phyloP scores from a whole-genome alignment of 2,329 filamentous ascomycete species.

The Phialemoniopsis sp. region DNA sequence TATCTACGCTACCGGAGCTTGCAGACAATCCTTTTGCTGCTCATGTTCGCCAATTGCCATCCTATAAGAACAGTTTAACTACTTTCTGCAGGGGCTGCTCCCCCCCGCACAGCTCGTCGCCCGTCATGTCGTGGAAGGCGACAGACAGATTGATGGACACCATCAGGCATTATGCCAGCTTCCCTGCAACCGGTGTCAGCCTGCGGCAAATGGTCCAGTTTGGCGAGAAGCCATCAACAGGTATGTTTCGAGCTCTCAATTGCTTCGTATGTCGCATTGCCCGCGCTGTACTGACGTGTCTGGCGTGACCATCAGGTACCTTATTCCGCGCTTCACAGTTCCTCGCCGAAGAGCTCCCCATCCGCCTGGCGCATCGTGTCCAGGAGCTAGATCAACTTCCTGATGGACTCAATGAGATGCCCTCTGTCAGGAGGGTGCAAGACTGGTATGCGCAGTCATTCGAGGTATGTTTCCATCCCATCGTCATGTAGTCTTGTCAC shows the following conservation, averaged over 20 bases:
- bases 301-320: slow-evolving; percentile 59
- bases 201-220: slow-evolving; percentile 99
- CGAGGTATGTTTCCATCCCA: slow-evolving; percentile 60
- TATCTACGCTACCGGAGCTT: neutral
- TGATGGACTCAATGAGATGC: slow-evolving; percentile 96
- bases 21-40: slow-evolving; percentile 1
- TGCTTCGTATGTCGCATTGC: neutral
- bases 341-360: slow-evolving; percentile 95
- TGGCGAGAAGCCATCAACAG: slow-evolving; percentile 86
- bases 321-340: slow-evolving; percentile 98
- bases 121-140: slow-evolving; percentile 88
- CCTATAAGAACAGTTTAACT: no score
- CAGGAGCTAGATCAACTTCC: slow-evolving; percentile 89
- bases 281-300: slow-evolving; percentile 5
- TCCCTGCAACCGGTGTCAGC: slow-evolving; percentile 93
- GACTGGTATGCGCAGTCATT: slow-evolving; percentile 99
- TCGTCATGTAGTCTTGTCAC: slow-evolving; percentile 6
- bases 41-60: neutral
- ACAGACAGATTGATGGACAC: slow-evolving; percentile 90
- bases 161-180: slow-evolving; percentile 95
- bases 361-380: slow-evolving; percentile 91
- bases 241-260: slow-evolving; percentile 42
- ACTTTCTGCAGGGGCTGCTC: no score
- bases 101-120: slow-evolving; percentile 12
- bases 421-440: slow-evolving; percentile 88